Base-by-base conservation (phyloP, 768 basidiomycete species). In the Boletus tomentosulus region DNA sequence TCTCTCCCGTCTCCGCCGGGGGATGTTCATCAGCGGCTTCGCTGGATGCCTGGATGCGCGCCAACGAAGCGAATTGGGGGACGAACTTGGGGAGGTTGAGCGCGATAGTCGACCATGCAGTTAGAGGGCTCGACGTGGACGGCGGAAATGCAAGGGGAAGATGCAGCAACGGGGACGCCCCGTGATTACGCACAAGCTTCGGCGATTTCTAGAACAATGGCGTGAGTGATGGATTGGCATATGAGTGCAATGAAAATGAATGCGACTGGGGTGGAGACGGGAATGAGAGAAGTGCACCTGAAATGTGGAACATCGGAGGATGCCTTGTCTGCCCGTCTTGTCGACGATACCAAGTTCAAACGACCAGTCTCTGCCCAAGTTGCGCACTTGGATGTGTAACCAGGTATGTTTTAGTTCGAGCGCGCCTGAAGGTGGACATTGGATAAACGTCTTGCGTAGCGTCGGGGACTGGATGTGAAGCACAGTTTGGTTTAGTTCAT, bases 401-500 rank as follows among this genome's bases (percentile, higher is more conserved):
- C 88, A 90, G 7, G 82, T 74, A 62, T 86, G 85, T 62, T 79
- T 83, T 50, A 91, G 64, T 15, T 83, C 84, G 44, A 90, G 71
- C 30, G 73, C 75, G 51, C 53, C 44, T 60, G 49, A 56, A 22
- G 78, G 73, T 15, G 89, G 89, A 59, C 78, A 84, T 8, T 80
- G 82, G 34, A 92, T 79, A 62, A 77, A 91, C 0, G 89, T 87
- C 48, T 74, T 83, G 48, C 72, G 77, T 33, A 89, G 61, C 12
- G 84, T 85, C 25, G 89, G 89, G 5, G 87, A 89, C 62, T 92
- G 89, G 46, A 92, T 77, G 57, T 92, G 89, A 13, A 92, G 76
- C 1, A 89, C 87, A 1, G 82, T 85, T 65, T 89, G 86, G 54
- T 76, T 72, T 5, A 89, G 72, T 30, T 63, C 44, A 55, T 66